Conservation (phyloP, 1,139 yeast genomes). For the Kazachstania sp. region DNA sequence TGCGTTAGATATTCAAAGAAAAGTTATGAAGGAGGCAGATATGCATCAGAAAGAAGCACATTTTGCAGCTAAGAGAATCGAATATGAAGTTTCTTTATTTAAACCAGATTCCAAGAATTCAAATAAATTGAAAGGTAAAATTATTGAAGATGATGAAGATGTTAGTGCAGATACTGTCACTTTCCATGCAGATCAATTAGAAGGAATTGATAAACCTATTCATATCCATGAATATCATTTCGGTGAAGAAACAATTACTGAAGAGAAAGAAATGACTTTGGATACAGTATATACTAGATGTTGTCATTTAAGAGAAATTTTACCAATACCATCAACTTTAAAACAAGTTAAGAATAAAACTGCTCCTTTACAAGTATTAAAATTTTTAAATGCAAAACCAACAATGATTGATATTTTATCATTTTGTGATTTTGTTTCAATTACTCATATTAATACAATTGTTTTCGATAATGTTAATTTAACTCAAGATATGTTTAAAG, state of each 20-base stretch:
- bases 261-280: slow-evolving; percentile 39
- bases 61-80: slow-evolving; percentile 57
- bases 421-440: slow-evolving; percentile 77
- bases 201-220: slow-evolving; percentile 49
- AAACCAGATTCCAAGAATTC: slow-evolving; percentile 6
- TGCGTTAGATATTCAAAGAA: slow-evolving; percentile 51
- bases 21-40: slow-evolving; percentile 51
- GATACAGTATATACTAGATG: slow-evolving; percentile 67
- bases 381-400: slow-evolving; percentile 81
- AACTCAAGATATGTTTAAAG: slow-evolving; percentile 70
- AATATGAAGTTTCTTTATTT: slow-evolving; percentile 48
- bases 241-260: slow-evolving; percentile 7
- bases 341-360: slow-evolving; percentile 68
- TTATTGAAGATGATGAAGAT: slow-evolving; percentile 12
- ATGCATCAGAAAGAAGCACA: slow-evolving; percentile 74
- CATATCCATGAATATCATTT: slow-evolving; percentile 65
- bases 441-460: slow-evolving; percentile 70
- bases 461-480: slow-evolving; percentile 77
- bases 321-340: slow-evolving; percentile 68
- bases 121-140: background rate
- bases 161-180: slow-evolving; percentile 4
- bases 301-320: slow-evolving; percentile 63
- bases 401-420: slow-evolving; percentile 83
- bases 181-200: slow-evolving; percentile 16
- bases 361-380: slow-evolving; percentile 67